Percentiles rank a stretch among this genome's conserved stretches.
phyloP scores from a whole-genome alignment of 2,329 filamentous ascomycete species.

The Aspergillus sp. region DNA sequence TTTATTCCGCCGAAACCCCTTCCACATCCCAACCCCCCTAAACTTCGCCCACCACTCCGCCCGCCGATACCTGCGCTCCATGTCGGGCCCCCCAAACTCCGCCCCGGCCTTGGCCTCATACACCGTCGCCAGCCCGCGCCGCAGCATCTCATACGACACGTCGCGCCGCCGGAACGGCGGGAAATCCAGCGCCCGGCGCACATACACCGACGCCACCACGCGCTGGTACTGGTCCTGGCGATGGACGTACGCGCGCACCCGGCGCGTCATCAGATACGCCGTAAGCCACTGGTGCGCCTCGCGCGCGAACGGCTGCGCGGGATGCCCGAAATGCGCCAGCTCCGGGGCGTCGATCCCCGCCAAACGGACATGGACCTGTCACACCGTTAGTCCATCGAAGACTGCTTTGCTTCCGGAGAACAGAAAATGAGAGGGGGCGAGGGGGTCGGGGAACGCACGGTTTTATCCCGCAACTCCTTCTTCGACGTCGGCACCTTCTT shows the following conservation, averaged over 20 bases:
- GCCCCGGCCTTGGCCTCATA: constrained; percentile 90
- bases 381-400: not conserved
- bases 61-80: constrained; percentile 46
- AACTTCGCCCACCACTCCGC: constrained; percentile 59
- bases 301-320: constrained; percentile 77
- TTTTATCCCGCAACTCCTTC: constrained; percentile 70
- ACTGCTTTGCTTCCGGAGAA: not conserved
- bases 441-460: constrained; percentile 54
- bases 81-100: constrained; percentile 76
- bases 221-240: constrained; percentile 89
- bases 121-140: constrained; percentile 77
- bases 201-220: constrained; percentile 80
- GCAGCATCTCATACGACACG: constrained; percentile 87
- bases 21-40: constrained; percentile 73
- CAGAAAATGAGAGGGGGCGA: not conserved
- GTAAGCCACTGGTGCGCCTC: constrained; percentile 84
- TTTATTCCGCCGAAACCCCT: constrained; percentile 51
- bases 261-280: constrained; percentile 66
- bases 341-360: constrained; percentile 94
- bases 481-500: constrained; percentile 68
- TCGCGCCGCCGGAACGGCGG: constrained; percentile 63
- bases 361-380: constrained; percentile 75
- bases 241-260: constrained; percentile 80
- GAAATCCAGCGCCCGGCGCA: constrained; percentile 54
- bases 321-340: constrained; percentile 84